A percentile compares a stretch with the other conserved stretches of the same genome.
Conservation (phyloP, 2,329 filamentous ascomycete species). For the Ophiostoma novo-ulmi region DNA sequence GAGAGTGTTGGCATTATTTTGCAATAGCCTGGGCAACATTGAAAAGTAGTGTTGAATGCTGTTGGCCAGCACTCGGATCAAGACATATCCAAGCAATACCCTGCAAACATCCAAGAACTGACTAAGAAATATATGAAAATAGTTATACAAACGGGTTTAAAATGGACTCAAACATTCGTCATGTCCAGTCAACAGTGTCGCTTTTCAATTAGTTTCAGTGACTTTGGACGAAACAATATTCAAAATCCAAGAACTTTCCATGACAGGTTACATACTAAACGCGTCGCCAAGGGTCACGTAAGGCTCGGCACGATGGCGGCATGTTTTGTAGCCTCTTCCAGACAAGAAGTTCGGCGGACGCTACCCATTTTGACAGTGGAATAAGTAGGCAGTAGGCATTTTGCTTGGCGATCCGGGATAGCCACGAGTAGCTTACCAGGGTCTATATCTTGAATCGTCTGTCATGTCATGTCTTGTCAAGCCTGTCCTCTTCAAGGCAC, state of each 20-base stretch:
- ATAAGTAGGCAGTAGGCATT: background rate
- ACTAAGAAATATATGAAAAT: background rate
- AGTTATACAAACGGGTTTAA: background rate
- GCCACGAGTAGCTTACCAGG: background rate
- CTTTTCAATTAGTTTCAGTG: background rate
- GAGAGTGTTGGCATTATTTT: conserved; percentile 16
- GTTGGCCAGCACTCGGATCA: background rate
- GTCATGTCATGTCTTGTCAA: background rate
- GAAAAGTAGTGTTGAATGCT: background rate
- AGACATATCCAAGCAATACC: background rate
- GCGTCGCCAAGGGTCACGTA: conserved; percentile 9
- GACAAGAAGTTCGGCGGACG: background rate
- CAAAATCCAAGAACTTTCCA: background rate
- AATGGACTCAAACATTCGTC: background rate
- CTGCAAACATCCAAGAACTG: background rate
- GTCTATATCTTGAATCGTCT: background rate
- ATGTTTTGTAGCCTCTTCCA: conserved; percentile 12
- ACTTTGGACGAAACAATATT: background rate
- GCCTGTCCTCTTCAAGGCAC: background rate
- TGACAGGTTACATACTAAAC: conserved; percentile 16
- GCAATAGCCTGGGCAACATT: conserved; percentile 9
- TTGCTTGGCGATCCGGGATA: background rate
- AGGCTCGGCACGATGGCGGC: conserved; percentile 13
- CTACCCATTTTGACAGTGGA: conserved; percentile 9
- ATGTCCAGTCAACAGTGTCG: background rate